A percentile compares a stretch with the other conserved stretches of the same genome.
phyloP scores from a whole-genome alignment of 257 asterid species.

The Osmanthus fragrans region DNA sequence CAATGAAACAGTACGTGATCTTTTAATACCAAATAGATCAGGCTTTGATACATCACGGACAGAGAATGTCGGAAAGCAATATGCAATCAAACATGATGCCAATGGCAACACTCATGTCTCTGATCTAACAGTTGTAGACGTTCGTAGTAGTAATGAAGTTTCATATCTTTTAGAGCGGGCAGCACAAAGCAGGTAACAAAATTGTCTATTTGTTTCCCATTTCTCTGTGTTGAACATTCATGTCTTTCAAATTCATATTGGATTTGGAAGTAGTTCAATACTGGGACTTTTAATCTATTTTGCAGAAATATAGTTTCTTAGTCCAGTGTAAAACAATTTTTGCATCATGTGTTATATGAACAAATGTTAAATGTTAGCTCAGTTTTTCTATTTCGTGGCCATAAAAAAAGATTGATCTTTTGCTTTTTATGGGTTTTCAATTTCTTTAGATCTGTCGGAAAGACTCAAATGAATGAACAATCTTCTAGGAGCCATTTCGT shows the following conservation, averaged over 20 bases:
- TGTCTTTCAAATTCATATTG: background rate
- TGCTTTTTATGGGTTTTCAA: background rate
- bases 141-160: constrained; percentile 85
- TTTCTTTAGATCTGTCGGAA: constrained; percentile 76
- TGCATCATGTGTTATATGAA: background rate
- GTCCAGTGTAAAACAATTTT: too few species aligned
- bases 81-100: constrained; percentile 77
- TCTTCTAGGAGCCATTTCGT: constrained; percentile 96
- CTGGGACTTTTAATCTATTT: too few species aligned
- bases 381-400: too few species aligned
- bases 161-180: constrained; percentile 87
- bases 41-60: constrained; percentile 53
- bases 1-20: constrained; percentile 87
- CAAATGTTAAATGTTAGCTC: too few species aligned
- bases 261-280: too few species aligned
- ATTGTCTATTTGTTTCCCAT: background rate
- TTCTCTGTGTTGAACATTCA: background rate
- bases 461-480: constrained; percentile 92
- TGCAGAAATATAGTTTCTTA: too few species aligned
- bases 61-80: constrained; percentile 72
- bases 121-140: constrained; percentile 78
- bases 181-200: constrained; percentile 79
- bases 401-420: background rate
- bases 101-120: constrained; percentile 82
- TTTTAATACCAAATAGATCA: constrained; percentile 61